These are phyloP conservation scores for Tulasnella sp. DNA, from an alignment of 768 basidiomycete genomes.

Conservation along the genomic window DNA sequence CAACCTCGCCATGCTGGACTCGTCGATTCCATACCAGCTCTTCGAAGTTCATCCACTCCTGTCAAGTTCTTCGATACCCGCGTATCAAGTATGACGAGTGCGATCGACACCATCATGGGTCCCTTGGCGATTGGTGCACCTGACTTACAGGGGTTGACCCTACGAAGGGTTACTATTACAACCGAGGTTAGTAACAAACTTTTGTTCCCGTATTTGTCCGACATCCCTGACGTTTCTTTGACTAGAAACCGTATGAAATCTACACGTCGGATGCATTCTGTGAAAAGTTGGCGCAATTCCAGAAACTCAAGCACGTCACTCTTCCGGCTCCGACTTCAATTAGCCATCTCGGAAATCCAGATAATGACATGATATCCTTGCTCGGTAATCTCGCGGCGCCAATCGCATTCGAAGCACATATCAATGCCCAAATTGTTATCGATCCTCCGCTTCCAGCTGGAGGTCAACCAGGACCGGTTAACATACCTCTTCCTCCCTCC, in stretches of 20 bases:
- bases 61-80: not conserved
- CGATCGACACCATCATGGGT: not conserved
- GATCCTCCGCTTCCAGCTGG: not conserved
- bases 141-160: not conserved
- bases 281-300: not conserved
- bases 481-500: not conserved
- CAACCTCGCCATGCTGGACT: not conserved
- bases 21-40: not conserved
- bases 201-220: not conserved
- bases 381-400: not conserved
- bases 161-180: not conserved
- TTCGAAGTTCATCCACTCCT: not conserved
- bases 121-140: not conserved
- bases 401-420: not conserved
- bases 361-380: not conserved
- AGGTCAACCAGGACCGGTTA: not conserved
- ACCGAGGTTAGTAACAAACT: not conserved
- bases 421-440: slow-evolving; percentile 1
- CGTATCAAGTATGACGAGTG: not conserved
- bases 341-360: slow-evolving; percentile 5
- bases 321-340: slow-evolving; percentile 5
- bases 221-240: not conserved
- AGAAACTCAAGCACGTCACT: slow-evolving; percentile 4
- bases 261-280: slow-evolving; percentile 3
- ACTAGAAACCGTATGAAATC: not conserved